Evolutionary conservation across 192 early-diverging fungal species (phyloP).

Genomic region (Neocallimastix lanati): DNA sequence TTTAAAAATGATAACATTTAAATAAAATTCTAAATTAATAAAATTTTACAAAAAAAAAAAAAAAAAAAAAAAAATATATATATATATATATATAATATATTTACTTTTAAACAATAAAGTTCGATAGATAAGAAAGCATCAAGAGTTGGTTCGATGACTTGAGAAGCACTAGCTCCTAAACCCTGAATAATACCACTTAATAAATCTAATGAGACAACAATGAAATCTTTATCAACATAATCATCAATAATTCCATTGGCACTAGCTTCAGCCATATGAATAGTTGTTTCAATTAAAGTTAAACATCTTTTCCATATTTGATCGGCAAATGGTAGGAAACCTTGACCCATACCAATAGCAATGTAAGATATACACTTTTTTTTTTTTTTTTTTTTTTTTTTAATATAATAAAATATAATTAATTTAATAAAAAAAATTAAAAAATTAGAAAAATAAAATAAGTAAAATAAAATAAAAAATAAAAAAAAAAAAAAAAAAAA

Average conservation of each 20-base stretch:
- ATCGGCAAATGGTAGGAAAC: constrained; percentile 68
- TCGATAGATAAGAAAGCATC: neutral
- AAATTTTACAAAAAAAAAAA: too few species aligned
- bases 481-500: too few species aligned
- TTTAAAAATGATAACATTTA: too few species aligned
- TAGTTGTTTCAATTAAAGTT: constrained; percentile 61
- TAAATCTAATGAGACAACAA: constrained; percentile 90
- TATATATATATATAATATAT: too few species aligned
- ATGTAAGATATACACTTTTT: constrained; percentile 66
- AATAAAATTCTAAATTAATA: too few species aligned
- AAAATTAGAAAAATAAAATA: too few species aligned
- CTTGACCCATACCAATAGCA: constrained; percentile 65
- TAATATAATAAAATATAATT: too few species aligned
- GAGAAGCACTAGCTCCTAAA: constrained; percentile 39
- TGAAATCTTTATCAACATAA: constrained; percentile 76
- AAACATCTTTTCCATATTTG: constrained; percentile 80
- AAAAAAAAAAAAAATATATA: too few species aligned
- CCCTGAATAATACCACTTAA: constrained; percentile 87
- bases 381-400: neutral
- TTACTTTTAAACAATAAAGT: neutral
- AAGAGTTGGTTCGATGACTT: neutral
- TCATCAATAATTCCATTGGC: neutral
- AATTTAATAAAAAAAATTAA: too few species aligned
- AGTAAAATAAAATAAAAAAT: too few species aligned
- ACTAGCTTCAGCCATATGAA: constrained; percentile 10